Evolutionary conservation across 2,329 filamentous ascomycete genomes (phyloP), one percentile per base, ranked within the genome.

Genomic region (Epichloe brachyelytri): DNA sequence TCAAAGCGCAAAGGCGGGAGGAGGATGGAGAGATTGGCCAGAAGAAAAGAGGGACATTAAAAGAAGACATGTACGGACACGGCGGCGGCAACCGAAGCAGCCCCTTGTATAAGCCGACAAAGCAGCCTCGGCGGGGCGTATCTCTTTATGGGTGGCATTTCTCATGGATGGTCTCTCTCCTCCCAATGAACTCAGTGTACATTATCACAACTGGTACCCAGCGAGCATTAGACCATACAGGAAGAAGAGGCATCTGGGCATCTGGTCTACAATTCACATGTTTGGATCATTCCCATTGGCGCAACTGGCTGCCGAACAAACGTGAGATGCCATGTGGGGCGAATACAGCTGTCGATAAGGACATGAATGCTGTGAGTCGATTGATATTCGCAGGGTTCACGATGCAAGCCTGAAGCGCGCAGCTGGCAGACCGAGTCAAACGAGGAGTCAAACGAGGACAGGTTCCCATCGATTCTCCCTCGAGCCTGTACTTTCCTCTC

Each of bases 171-270:
- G 73, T 76, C 6, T 37, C 72, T 74, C 74, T 75, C 71, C 73
- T 74, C 22, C 74, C 66, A 64, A 68, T 70, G 66, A 68, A 65
- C 63, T 65, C 51, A 68, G 61, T 77, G 72, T 76, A 77, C 68
- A 74, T 67, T 75, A 74, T 68, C 74, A 75, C 65, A 67, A 63
- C 61, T 60, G 66, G 65, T 60, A 66, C 48, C 62, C 63, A 66
- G 66, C 66, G 66, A 69, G 67, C 68, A 71, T 70, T 73, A 73
- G 70, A 73, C 68, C 64, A 66, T 59, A 60, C 56, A 61, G 59
- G 64, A 53, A 58, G 58, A 55, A 58, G 58, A 55, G 65, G 65
- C 63, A 63, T 65, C 60, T 30, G 8, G 26, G 8, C 30, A 11
- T 11, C 30, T 59, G 65, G 61, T 63, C 55, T 59, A 56, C 58